A percentile compares a stretch with the other conserved stretches of the same genome.
phyloP scores from a whole-genome alignment of 257 asterid species.

The Coffea eugenioides region DNA sequence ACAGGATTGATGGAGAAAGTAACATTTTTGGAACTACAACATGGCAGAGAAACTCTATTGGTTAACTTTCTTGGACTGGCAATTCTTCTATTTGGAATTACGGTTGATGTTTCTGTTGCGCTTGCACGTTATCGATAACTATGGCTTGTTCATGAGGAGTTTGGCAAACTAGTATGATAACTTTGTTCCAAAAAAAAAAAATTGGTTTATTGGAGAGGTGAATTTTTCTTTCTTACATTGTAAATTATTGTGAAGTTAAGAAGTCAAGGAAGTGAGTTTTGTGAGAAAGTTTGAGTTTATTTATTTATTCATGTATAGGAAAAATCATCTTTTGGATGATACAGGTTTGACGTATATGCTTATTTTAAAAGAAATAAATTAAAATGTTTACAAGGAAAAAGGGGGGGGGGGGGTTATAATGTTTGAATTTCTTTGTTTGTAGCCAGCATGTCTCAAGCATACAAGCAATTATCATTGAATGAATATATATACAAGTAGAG shows the following conservation, averaged over 20 bases:
- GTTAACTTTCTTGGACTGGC: conserved; percentile 59
- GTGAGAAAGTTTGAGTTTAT: no score
- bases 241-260: not conserved
- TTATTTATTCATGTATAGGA: no score
- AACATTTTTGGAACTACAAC: conserved; percentile 31
- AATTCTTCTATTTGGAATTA: conserved; percentile 64
- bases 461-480: no score
- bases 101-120: conserved; percentile 61
- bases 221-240: not conserved
- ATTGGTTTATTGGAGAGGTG: not conserved
- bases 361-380: no score
- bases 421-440: no score
- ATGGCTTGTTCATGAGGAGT: not conserved
- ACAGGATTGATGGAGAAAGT: conserved; percentile 75
- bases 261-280: not conserved
- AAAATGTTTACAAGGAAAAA: no score
- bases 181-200: not conserved
- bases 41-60: conserved; percentile 39
- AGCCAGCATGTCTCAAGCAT: no score
- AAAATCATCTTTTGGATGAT: no score
- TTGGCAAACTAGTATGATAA: not conserved
- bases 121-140: conserved; percentile 42
- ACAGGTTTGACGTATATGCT: no score
- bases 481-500: no score
- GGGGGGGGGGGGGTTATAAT: no score